A percentile compares a stretch with the other conserved stretches of the same genome.
Evolutionary conservation across 352 stramenopile species (phyloP).

Genomic region (Globisporangium uncinulatum): DNA sequence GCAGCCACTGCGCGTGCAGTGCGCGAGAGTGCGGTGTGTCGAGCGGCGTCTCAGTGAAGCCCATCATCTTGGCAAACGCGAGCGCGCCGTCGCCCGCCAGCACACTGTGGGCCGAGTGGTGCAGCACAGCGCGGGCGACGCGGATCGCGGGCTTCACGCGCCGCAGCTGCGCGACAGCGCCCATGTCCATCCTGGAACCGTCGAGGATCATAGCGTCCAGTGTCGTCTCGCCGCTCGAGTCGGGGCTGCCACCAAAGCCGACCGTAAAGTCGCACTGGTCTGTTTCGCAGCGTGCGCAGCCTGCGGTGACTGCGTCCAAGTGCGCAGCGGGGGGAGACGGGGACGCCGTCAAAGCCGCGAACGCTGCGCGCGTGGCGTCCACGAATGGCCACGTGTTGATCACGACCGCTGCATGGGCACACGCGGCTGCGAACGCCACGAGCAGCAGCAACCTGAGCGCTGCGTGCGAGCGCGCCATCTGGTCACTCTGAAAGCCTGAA

Average conservation of each 20-base stretch:
- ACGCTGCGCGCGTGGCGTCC: slow-evolving; percentile 59
- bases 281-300: slow-evolving; percentile 76
- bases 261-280: slow-evolving; percentile 88
- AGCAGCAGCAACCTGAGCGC: not conserved
- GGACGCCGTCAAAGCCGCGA: slow-evolving; percentile 29
- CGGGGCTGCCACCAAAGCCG: slow-evolving; percentile 84
- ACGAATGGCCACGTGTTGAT: slow-evolving; percentile 86
- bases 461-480: not conserved
- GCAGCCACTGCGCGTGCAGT: slow-evolving; percentile 51
- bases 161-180: slow-evolving; percentile 74
- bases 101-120: slow-evolving; percentile 86
- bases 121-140: slow-evolving; percentile 82
- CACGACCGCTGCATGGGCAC: slow-evolving; percentile 36
- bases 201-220: slow-evolving; percentile 92
- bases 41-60: slow-evolving; percentile 72
- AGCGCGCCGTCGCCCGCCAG: slow-evolving; percentile 82
- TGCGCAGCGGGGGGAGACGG: slow-evolving; percentile 6
- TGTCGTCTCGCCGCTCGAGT: slow-evolving; percentile 83
- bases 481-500: not conserved
- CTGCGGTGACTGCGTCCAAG: slow-evolving; percentile 59
- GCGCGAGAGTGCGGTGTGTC: slow-evolving; percentile 52
- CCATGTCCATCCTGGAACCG: slow-evolving; percentile 78
- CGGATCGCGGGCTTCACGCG: slow-evolving; percentile 79
- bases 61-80: slow-evolving; percentile 89
- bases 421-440: not conserved